These are phyloP conservation scores for Dalechampia spathulata DNA, from an alignment of 441 rosid genomes.

Conservation along the genomic window DNA sequence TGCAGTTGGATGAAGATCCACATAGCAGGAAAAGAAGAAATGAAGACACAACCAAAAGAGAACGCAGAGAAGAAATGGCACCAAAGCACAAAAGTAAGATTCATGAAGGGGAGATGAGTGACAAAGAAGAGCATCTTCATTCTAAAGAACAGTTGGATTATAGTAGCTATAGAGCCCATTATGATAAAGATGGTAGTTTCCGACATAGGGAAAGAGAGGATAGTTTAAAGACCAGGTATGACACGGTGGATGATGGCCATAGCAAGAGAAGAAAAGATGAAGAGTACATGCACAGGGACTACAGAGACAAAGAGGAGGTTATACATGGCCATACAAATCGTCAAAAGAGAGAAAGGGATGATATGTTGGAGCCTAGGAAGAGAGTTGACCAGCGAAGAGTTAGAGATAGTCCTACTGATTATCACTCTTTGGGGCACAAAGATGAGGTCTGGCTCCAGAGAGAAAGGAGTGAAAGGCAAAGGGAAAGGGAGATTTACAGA, in stretches of 20 bases:
- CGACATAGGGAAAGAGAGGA: conserved; percentile 60
- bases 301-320: conserved; percentile 55
- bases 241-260: conserved; percentile 50
- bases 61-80: conserved; percentile 59
- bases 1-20: conserved; percentile 56
- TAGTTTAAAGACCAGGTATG: conserved; percentile 48
- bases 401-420: conserved; percentile 67
- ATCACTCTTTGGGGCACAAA: conserved; percentile 64
- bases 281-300: conserved; percentile 60
- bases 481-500: conserved; percentile 65
- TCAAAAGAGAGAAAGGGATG: conserved; percentile 77
- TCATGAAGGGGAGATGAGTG: conserved; percentile 58
- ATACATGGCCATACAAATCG: conserved; percentile 55
- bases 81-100: conserved; percentile 62
- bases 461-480: conserved; percentile 71
- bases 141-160: conserved; percentile 69
- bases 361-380: conserved; percentile 54
- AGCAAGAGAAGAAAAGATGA: conserved; percentile 80
- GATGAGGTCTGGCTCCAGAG: conserved; percentile 65
- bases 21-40: conserved; percentile 46
- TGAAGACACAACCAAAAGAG: conserved; percentile 71
- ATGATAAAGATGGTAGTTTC: conserved; percentile 49
- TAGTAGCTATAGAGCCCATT: conserved; percentile 43
- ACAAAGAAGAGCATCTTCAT: conserved; percentile 56
- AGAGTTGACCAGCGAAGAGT: conserved; percentile 75